Conservation (phyloP, 257 asterid species). For the Catharanthus roseus region DNA sequence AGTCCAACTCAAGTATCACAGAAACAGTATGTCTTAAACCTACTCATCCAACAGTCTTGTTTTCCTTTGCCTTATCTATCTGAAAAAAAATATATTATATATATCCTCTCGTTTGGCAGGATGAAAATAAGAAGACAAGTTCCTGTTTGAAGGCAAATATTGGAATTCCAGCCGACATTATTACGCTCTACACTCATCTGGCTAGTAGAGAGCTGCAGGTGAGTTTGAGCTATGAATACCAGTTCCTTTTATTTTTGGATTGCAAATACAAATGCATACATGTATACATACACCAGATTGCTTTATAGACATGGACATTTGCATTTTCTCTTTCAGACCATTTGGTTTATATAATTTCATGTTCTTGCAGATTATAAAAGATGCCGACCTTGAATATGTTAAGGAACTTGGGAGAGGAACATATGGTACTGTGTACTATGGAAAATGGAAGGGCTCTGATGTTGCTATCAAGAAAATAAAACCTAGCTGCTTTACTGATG, state of each 20-base stretch:
- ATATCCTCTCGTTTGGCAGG: conserved; percentile 13
- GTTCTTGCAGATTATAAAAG: conserved; percentile 21
- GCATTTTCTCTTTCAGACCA: background rate
- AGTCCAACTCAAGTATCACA: conserved; percentile 1
- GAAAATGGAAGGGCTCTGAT: conserved; percentile 38
- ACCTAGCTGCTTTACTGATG: conserved; percentile 25
- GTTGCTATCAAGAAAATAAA: conserved; percentile 30
- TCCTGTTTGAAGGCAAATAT: conserved; percentile 8
- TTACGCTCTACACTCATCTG: conserved; percentile 10
- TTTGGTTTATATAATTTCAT: background rate
- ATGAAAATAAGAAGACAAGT: background rate
- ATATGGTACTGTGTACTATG: conserved; percentile 29
- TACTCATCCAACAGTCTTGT: background rate
- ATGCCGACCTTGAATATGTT: conserved; percentile 27
- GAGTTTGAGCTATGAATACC: background rate
- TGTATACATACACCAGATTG: too few relatives aligned
- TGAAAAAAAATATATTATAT: background rate
- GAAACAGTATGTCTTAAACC: conserved; percentile 2
- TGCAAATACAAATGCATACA: background rate
- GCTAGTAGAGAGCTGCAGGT: conserved; percentile 23
- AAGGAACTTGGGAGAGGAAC: conserved; percentile 29
- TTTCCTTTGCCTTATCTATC: background rate
- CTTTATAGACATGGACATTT: background rate
- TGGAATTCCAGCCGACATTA: conserved; percentile 9
- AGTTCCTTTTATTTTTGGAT: background rate